A percentile compares a stretch with the other conserved stretches of the same genome.
phyloP scores from a whole-genome alignment of 441 rosid genomes.

The Mallotus japonicus region DNA sequence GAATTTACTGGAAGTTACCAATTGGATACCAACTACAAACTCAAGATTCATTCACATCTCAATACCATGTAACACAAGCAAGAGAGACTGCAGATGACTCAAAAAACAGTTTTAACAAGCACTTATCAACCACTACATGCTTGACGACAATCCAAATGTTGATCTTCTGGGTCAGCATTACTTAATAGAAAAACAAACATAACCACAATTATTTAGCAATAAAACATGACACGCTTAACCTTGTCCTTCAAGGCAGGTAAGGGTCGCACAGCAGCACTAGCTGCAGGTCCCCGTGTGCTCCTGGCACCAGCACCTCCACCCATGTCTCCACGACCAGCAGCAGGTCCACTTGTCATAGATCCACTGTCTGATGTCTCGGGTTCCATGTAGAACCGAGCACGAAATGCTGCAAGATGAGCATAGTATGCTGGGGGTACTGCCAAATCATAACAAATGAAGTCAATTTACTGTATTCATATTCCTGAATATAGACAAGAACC shows the following conservation, averaged over 20 bases:
- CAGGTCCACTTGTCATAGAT: conserved; percentile 75
- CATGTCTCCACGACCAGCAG: conserved; percentile 53
- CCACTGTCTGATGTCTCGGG: conserved; percentile 97
- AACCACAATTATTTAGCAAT: conserved; percentile 43
- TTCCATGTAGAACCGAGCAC: conserved; percentile 96
- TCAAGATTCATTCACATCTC: too few relatives aligned
- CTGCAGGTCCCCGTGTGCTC: conserved; percentile 60
- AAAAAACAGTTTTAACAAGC: too few relatives aligned
- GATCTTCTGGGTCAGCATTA: too few relatives aligned
- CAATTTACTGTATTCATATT: not conserved
- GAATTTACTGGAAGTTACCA: too few relatives aligned
- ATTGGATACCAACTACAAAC: too few relatives aligned
- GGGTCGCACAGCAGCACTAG: conserved; percentile 49
- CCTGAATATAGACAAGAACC: too few relatives aligned
- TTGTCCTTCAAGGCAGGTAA: conserved; percentile 89
- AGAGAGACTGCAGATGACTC: too few relatives aligned
- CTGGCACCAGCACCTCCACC: conserved; percentile 46
- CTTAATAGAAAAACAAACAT: too few relatives aligned
- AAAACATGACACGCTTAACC: conserved; percentile 88
- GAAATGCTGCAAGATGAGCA: conserved; percentile 95
- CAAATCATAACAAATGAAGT: not conserved
- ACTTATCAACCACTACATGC: too few relatives aligned
- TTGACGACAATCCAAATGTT: too few relatives aligned
- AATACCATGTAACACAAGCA: too few relatives aligned
- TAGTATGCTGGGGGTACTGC: conserved; percentile 96